These are phyloP conservation scores for Fusarium staphyleae DNA, from an alignment of 2,329 filamentous ascomycete genomes.

Conservation along the genomic window DNA sequence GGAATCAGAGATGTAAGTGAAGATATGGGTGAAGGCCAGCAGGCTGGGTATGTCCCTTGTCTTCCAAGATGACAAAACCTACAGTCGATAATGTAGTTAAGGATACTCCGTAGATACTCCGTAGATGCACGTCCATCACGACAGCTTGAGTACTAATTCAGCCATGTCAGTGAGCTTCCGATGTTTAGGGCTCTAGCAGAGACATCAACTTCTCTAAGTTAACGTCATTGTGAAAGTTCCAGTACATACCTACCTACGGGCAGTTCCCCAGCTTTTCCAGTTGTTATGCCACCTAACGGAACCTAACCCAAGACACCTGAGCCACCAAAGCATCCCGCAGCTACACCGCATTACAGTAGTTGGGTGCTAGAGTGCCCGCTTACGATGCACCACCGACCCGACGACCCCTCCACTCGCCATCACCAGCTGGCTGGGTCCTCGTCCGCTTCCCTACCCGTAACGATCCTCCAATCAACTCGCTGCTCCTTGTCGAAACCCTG, in stretches of 20 bases:
- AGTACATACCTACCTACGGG: too few species aligned
- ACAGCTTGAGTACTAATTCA: too few species aligned
- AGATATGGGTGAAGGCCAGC: neutral
- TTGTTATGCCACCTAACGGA: too few species aligned
- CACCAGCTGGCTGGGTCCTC: constrained; percentile 26
- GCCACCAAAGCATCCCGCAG: constrained; percentile 3
- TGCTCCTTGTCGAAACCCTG: constrained; percentile 38
- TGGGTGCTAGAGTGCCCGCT: constrained; percentile 15
- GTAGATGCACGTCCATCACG: too few species aligned
- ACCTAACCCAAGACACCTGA: neutral
- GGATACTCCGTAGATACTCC: too few species aligned
- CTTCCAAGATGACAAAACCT: too few species aligned
- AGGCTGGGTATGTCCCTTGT: neutral
- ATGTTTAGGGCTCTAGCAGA: too few species aligned
- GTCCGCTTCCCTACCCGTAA: constrained; percentile 32
- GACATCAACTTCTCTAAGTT: too few species aligned
- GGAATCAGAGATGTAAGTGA: neutral
- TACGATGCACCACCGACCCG: neutral
- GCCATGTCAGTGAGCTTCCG: too few species aligned
- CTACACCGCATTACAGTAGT: constrained; percentile 13
- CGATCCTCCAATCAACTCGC: constrained; percentile 39
- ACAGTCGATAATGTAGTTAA: too few species aligned
- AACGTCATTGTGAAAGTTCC: too few species aligned
- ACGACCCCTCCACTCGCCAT: constrained; percentile 7
- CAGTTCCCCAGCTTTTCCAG: too few species aligned